Evolutionary conservation across 108 stramenopile genomes (phyloP).

Genomic region (Stephanodiscus minutulus): DNA sequence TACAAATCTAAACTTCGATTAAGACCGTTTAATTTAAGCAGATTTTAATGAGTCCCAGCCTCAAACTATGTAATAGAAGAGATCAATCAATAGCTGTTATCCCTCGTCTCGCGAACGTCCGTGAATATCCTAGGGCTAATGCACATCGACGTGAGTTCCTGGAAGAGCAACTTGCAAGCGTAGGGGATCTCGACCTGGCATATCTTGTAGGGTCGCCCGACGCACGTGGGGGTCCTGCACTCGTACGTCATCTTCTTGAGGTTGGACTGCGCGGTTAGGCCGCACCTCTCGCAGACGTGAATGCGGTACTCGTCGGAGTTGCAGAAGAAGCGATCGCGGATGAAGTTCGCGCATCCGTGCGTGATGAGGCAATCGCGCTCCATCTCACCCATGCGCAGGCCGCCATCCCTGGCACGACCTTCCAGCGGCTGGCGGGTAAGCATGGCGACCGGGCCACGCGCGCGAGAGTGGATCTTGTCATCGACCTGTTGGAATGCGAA

Average conservation of each 20-base stretch:
- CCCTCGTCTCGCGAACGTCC: constrained; percentile 57
- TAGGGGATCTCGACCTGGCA: constrained; percentile 98
- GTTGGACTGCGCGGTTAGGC: constrained; percentile 95
- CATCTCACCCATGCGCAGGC: constrained; percentile 99
- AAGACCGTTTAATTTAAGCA: background rate
- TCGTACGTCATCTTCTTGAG: constrained; percentile 96
- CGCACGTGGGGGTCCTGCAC: constrained; percentile 86
- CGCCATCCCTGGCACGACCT: constrained; percentile 97
- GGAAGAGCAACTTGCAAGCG: constrained; percentile 98
- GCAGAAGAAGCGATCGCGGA: constrained; percentile 97
- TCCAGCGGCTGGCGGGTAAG: constrained; percentile 99
- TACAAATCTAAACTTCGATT: too few relatives aligned
- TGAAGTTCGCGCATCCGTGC: constrained; percentile 98
- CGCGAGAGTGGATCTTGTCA: constrained; percentile 99
- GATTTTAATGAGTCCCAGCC: background rate
- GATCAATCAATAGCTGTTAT: constrained; percentile 54
- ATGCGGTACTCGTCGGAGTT: constrained; percentile 98
- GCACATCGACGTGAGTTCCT: constrained; percentile 97
- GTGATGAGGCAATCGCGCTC: constrained; percentile 99
- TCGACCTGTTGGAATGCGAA: constrained; percentile 59
- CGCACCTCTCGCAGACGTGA: constrained; percentile 96
- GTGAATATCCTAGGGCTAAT: constrained; percentile 89
- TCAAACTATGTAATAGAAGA: background rate
- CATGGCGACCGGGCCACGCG: constrained; percentile 97
- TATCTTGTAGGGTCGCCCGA: constrained; percentile 78